These are phyloP conservation scores for Borovskyia barvae DNA, from an alignment of 208 protist species.

Conservation along the genomic window DNA sequence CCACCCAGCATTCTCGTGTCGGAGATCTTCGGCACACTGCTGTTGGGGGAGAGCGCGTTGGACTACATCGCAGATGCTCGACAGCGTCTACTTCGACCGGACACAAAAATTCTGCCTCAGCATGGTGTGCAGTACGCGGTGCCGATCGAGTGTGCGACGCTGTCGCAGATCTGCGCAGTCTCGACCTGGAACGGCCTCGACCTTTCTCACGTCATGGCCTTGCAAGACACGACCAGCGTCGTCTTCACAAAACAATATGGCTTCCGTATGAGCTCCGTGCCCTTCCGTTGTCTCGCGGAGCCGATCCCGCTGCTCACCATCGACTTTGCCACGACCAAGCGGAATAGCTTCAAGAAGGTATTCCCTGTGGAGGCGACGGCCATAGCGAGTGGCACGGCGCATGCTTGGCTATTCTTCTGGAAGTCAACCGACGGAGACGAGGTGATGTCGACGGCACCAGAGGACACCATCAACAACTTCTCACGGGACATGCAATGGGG, in stretches of 20 bases:
- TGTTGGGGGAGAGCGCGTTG: constrained; percentile 89
- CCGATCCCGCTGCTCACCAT: constrained; percentile 78
- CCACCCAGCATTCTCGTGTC: constrained; percentile 85
- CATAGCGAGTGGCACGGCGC: constrained; percentile 48
- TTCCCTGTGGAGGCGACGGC: constrained; percentile 47
- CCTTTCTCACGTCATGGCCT: constrained; percentile 77
- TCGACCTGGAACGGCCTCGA: constrained; percentile 79
- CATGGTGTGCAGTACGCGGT: constrained; percentile 89
- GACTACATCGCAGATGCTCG: constrained; percentile 91
- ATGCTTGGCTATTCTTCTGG: constrained; percentile 90
- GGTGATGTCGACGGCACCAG: constrained; percentile 84
- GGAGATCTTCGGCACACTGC: constrained; percentile 93
- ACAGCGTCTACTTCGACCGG: constrained; percentile 57
- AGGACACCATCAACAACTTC: constrained; percentile 88
- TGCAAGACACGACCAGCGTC: constrained; percentile 87
- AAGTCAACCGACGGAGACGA: constrained; percentile 39
- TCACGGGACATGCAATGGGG: constrained; percentile 94
- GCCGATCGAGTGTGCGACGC: constrained; percentile 79
- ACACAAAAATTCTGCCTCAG: constrained; percentile 79
- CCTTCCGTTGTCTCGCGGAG: constrained; percentile 57
- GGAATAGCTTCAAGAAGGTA: constrained; percentile 31
- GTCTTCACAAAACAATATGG: constrained; percentile 95
- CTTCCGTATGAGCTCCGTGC: constrained; percentile 87
- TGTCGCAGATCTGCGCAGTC: constrained; percentile 74
- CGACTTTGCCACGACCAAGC: constrained; percentile 69